Evolutionary conservation across 306 rosid genomes (phyloP).

Genomic region (Trifolium repens): DNA sequence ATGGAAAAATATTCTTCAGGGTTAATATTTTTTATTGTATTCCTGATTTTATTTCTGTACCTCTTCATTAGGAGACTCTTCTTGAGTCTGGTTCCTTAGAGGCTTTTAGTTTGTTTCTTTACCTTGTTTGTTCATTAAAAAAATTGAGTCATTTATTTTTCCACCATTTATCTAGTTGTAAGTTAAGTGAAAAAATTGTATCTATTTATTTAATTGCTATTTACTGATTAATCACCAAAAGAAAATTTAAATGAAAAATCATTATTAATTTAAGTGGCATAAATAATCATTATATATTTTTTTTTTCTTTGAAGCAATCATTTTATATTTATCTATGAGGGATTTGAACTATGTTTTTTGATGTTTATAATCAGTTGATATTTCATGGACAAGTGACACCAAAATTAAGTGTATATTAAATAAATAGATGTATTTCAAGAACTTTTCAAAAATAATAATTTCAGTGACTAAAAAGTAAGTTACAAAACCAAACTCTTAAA

Average conservation of each 20-base stretch:
- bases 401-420: background rate
- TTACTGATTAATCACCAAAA: too few species aligned
- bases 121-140: background rate
- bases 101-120: slow-evolving; percentile 5
- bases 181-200: background rate
- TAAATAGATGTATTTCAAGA: background rate
- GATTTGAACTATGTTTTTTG: too few species aligned
- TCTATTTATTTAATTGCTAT: background rate
- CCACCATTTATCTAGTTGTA: slow-evolving; percentile 28
- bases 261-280: too few species aligned
- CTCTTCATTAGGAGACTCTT: background rate
- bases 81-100: background rate
- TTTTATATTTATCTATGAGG: too few species aligned
- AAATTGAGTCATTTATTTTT: slow-evolving; percentile 30
- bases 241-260: too few species aligned
- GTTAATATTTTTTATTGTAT: background rate
- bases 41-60: slow-evolving; percentile 2
- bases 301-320: too few species aligned
- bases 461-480: too few species aligned
- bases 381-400: background rate
- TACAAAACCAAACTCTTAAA: too few species aligned
- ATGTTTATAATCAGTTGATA: too few species aligned
- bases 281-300: too few species aligned
- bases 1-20: slow-evolving; percentile 27
- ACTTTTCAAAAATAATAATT: too few species aligned